Conservation (phyloP, 331 rosid species). For the Phaseolus coccineus region DNA sequence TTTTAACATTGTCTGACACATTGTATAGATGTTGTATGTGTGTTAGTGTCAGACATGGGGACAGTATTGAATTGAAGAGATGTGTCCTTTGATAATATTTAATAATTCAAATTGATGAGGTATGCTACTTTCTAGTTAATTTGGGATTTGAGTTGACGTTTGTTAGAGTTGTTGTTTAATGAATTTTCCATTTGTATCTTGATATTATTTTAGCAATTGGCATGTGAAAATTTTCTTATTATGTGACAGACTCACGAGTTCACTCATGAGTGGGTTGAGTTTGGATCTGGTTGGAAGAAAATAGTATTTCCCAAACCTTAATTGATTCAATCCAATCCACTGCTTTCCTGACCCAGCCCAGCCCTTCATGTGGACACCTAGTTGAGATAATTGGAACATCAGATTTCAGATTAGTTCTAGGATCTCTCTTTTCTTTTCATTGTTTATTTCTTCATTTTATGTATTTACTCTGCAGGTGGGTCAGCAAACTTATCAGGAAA, state of each 20-base stretch:
- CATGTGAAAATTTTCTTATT: not conserved
- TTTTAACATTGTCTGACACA: too few species aligned
- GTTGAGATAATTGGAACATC: slow-evolving; percentile 20
- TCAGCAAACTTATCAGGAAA: slow-evolving; percentile 94
- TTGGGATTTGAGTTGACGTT: not conserved
- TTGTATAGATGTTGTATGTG: too few species aligned
- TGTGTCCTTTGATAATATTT: not conserved
- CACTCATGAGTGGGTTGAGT: slow-evolving; percentile 4
- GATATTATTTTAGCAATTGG: slow-evolving; percentile 9
- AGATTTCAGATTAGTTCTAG: slow-evolving; percentile 10
- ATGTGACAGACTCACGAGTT: not conserved
- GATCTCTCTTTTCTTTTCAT: slow-evolving; percentile 25
- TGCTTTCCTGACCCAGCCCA: slow-evolving; percentile 19
- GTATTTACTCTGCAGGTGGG: slow-evolving; percentile 80
- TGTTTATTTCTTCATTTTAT: slow-evolving; percentile 15
- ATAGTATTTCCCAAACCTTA: slow-evolving; percentile 3
- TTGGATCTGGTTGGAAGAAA: slow-evolving; percentile 3
- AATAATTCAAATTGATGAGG: not conserved
- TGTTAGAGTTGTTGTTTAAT: not conserved
- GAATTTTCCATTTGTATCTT: not conserved
- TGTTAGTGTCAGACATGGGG: not conserved
- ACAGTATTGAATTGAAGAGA: not conserved
- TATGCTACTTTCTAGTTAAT: not conserved
- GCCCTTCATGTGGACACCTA: not conserved
- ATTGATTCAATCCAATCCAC: not conserved